phyloP scores from a whole-genome alignment of 495 filamentous ascomycete genomes.

The Astrocystis sublimbata region DNA sequence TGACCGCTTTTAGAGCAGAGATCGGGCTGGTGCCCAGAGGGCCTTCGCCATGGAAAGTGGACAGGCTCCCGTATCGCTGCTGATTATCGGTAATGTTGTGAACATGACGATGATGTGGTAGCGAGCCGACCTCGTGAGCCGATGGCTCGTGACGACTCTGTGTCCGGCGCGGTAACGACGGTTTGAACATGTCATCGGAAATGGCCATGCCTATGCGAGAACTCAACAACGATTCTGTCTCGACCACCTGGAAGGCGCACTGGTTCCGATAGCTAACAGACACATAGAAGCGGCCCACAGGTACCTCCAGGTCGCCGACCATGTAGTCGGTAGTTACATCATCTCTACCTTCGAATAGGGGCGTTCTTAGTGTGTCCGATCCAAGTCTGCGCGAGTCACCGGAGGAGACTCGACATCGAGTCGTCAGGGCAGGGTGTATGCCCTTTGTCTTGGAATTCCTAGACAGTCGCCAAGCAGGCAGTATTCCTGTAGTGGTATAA shows the following conservation, averaged over 20 bases:
- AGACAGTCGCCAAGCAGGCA: conserved; percentile 87
- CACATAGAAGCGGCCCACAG: conserved; percentile 79
- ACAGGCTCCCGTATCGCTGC: conserved; percentile 88
- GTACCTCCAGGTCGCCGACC: conserved; percentile 80
- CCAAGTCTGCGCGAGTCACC: conserved; percentile 54
- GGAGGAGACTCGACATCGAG: conserved; percentile 75
- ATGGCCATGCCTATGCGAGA: conserved; percentile 89
- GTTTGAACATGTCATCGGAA: conserved; percentile 83
- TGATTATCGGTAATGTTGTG: conserved; percentile 62
- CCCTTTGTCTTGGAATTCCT: conserved; percentile 67
- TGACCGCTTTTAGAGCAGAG: conserved; percentile 74
- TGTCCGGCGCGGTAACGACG: conserved; percentile 57
- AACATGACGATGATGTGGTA: conserved; percentile 56
- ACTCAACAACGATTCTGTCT: conserved; percentile 85
- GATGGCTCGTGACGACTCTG: conserved; percentile 42
- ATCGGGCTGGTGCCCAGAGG: conserved; percentile 80
- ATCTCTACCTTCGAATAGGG: conserved; percentile 66
- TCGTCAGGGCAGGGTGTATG: conserved; percentile 62
- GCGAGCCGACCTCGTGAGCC: conserved; percentile 67
- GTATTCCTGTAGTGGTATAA: conserved; percentile 77
- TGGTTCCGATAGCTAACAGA: conserved; percentile 81
- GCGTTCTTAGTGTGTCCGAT: conserved; percentile 67
- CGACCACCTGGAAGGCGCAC: conserved; percentile 88
- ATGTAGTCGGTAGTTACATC: conserved; percentile 72
- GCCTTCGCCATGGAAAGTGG: conserved; percentile 85